Conservation (phyloP, 1,139 yeast species). For the Scheffersomyces quercinus region DNA sequence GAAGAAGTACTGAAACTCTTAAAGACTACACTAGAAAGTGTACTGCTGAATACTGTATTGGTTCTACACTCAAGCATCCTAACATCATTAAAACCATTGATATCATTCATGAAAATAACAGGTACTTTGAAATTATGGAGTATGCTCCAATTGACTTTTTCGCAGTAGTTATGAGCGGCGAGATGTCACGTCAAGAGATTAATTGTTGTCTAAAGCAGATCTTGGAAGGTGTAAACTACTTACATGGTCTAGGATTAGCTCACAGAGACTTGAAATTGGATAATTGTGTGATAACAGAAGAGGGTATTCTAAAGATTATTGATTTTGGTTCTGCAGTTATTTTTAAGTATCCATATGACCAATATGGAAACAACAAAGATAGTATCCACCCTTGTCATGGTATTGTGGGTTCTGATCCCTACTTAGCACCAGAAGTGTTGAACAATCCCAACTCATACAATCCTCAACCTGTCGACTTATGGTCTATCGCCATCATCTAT, state of each 20-base stretch:
- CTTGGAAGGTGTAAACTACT: constrained; percentile 76
- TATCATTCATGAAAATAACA: constrained; percentile 80
- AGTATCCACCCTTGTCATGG: constrained; percentile 83
- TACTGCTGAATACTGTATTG: constrained; percentile 96
- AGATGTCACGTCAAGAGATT: constrained; percentile 82
- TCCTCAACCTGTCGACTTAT: constrained; percentile 90
- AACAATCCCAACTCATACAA: constrained; percentile 68
- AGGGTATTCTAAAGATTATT: constrained; percentile 86
- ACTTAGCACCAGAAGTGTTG: constrained; percentile 94
- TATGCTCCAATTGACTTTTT: constrained; percentile 95
- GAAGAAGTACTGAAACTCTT: constrained; percentile 77
- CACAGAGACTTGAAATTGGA: constrained; percentile 95
- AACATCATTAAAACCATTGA: constrained; percentile 93
- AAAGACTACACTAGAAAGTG: constrained; percentile 94
- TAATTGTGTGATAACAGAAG: constrained; percentile 84
- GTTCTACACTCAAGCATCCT: constrained; percentile 92
- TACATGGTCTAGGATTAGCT: constrained; percentile 88
- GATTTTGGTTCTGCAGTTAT: constrained; percentile 98
- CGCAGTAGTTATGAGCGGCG: constrained; percentile 96
- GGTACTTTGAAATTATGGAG: constrained; percentile 95
- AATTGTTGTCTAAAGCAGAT: constrained; percentile 90
- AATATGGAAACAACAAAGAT: constrained; percentile 44
- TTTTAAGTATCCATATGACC: constrained; percentile 86
- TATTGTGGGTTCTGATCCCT: constrained; percentile 97
- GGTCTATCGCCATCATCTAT: constrained; percentile 94